Evolutionary conservation across 208 protist species (phyloP).

Genomic region (Trypanosoma mega): DNA sequence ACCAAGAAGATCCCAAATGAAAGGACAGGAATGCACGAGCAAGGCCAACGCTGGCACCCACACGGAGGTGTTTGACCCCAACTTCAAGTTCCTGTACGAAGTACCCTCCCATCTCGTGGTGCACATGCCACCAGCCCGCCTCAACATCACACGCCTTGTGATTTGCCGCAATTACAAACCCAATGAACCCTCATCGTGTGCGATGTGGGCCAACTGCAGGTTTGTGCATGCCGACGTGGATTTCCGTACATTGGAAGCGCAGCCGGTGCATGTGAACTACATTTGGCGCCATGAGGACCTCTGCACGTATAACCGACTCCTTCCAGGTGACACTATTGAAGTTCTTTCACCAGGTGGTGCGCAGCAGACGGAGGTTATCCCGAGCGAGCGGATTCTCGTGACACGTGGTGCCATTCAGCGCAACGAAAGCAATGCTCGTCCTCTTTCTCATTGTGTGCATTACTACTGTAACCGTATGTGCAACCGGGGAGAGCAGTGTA

Average conservation of each 20-base stretch:
- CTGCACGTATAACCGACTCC: conserved; percentile 74
- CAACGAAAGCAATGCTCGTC: conserved; percentile 16
- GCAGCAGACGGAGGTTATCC: conserved; percentile 19
- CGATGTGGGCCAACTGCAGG: conserved; percentile 69
- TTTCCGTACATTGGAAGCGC: conserved; percentile 37
- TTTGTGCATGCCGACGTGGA: conserved; percentile 79
- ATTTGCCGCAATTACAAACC: conserved; percentile 70
- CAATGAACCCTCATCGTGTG: conserved; percentile 44
- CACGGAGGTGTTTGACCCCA: conserved; percentile 58
- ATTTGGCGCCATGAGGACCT: conserved; percentile 56
- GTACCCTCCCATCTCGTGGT: conserved; percentile 51
- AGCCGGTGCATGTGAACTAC: conserved; percentile 84
- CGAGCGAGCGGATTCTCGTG: conserved; percentile 36
- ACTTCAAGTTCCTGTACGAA: conserved; percentile 68
- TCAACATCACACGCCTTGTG: conserved; percentile 85
- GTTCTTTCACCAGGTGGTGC: conserved; percentile 35
- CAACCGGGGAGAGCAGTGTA: conserved; percentile 40
- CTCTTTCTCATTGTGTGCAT: conserved; percentile 33
- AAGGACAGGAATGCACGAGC: too few species aligned
- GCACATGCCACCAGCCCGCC: conserved; percentile 61
- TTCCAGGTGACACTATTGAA: conserved; percentile 27
- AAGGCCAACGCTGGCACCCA: neutral
- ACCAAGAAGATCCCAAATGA: too few species aligned
- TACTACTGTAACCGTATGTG: conserved; percentile 42
- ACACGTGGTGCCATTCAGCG: conserved; percentile 23